A percentile compares a stretch with the other conserved stretches of the same genome.
phyloP scores from a whole-genome alignment of 2,329 filamentous ascomycete genomes.

The Paecilomyces formosus region DNA sequence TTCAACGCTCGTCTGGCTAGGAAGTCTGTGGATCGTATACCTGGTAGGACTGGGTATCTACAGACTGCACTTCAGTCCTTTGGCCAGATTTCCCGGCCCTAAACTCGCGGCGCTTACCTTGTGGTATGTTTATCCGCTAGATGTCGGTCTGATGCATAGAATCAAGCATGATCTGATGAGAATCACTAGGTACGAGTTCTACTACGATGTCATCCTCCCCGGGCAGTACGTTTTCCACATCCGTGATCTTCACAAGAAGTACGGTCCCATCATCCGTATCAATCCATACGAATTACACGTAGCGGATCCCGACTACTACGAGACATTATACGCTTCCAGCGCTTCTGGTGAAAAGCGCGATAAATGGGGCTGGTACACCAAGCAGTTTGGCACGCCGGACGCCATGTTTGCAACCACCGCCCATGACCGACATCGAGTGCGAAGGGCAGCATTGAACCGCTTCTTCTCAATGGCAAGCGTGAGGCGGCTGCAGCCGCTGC shows the following conservation, averaged over 20 bases:
- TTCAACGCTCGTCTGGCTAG: neutral
- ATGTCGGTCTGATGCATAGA: neutral
- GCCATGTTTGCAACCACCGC: neutral
- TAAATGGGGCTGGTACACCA: neutral
- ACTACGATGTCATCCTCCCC: constrained; percentile 16
- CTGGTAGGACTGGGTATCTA: constrained; percentile 12
- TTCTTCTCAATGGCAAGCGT: neutral
- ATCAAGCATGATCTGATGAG: neutral
- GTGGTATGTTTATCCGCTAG: neutral
- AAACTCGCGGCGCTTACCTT: constrained; percentile 13
- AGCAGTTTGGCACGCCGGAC: neutral
- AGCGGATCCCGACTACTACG: constrained; percentile 3
- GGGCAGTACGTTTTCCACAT: constrained; percentile 18
- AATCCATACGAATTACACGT: neutral
- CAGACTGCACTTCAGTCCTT: constrained; percentile 21
- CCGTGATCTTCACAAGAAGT: constrained; percentile 17
- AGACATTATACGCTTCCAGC: constrained; percentile 8
- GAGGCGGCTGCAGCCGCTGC: neutral
- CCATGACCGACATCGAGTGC: neutral
- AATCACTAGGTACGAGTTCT: constrained; percentile 16
- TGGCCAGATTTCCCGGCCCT: constrained; percentile 24
- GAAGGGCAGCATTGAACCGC: neutral
- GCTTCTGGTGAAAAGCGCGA: neutral
- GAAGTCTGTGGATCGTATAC: neutral
- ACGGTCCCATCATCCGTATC: constrained; percentile 9